Evolutionary conservation across 306 rosid species (phyloP), one percentile per base, ranked within the genome.

Genomic region (Pueraria montana): DNA sequence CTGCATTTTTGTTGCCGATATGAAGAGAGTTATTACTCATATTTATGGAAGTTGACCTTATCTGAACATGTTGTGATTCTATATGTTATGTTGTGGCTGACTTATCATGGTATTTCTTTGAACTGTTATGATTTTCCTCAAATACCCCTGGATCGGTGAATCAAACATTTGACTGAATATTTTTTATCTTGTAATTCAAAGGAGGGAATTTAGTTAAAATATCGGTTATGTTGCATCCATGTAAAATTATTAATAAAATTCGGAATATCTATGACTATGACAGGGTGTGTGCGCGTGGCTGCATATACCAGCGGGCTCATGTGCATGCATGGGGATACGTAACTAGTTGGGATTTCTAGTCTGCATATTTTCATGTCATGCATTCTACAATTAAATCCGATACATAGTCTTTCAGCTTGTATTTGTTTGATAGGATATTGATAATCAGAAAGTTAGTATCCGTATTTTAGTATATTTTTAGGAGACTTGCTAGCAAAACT

Each of bases 401-500:
- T 17, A n/a, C 52, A n/a, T 5, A 27, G 26, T 21, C 42, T 50
- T 79, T 79, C 43, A 67, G 18, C 67, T 66, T 52, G 56, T 23
- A 11, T 67, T 49, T 49, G 70, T 74, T 69, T 64, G 11, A 43
- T 45, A 58, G 4, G 66, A 67, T 20, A 67, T 14, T 76, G 76
- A 30, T 62, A 50, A 55, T 55, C 42, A 55, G 21, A 30, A 24
- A 16, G 71, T 43, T 21, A 26, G 58, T 30, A 30, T 27, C 43
- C 23, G 43, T 30, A 30, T 30, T 61, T 30, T 55, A 50, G 59
- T 24, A 61, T 48, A 61, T 48, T 70, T 58, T 36, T 58, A 67
- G 72, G 17, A n/a, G 18, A 27, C 56, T 75, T 50, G 38, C 23
- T 62, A 21, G 18, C 43, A 59, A 69, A 72, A 42, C 62, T 83